Base-by-base conservation (phyloP, 2,329 filamentous ascomycete genomes). In the Pseudopithomyces chartarum region DNA sequence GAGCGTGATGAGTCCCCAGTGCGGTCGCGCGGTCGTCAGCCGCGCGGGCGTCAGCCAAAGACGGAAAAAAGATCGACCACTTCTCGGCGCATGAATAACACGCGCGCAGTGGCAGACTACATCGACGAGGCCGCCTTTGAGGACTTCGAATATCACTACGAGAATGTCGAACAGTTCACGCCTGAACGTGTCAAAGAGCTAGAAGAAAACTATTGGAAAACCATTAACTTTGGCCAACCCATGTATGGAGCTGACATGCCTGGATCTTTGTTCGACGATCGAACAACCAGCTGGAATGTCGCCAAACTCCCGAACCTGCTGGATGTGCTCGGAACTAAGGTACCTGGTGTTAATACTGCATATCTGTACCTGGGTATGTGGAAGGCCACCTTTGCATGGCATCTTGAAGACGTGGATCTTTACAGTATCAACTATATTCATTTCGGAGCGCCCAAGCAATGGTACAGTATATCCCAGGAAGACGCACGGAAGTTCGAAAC, bases 381-480 rank as follows among this genome's bases (percentile, higher is more conserved):
- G 95, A 98, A 98, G 77, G 94, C 95, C 12, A 98, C 95, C 0
- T 99, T 99, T 74, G 95, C 95, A 8, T 99, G 95, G 95, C 95
- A 99, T 84, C 80, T 99, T 52, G 95, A 99, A 74, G 95, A 99
- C 73, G 94, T 99, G 40, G 95, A 99, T 79, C 85, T 99, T 4
- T 99, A 99, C 86, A 98, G 93, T 75, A 99, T 99, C 83, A 99
- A 99, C 79, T 99, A 97, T 75, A 92, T 99, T 57, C 95, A 99
- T 72, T 99, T 99, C 74, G 95, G 95, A 53, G 95, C 95, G 1
- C 95, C 95, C 0, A 99, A 99, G 78, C 95, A 99, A 75, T 99
- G 95, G 95, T 99, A 99, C 79, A 97, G 93, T 76, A 98, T 99
- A 63, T 97, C 94, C 0, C 96, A 98, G 75, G 90, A 91, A 63